These are phyloP conservation scores for Ecytonucleospora hepatopenaei DNA, from an alignment of 371 early-diverging fungal genomes.

Conservation along the genomic window DNA sequence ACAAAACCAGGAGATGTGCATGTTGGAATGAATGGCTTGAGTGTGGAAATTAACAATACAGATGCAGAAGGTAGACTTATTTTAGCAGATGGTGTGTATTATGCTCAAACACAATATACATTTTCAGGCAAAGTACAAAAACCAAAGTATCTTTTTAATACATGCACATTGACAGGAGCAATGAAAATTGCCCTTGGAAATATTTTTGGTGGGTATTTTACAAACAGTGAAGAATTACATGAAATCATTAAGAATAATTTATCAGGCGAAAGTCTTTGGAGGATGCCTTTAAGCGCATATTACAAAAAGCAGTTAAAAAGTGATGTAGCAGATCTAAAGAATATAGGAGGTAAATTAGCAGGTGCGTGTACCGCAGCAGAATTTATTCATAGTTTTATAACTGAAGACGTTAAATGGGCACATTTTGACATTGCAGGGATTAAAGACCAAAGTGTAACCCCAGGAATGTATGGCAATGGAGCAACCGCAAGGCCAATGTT, in stretches of 20 bases:
- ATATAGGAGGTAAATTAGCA: constrained; percentile 61
- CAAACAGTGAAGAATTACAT: constrained; percentile 66
- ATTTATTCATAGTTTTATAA: constrained; percentile 79
- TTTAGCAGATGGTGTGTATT: constrained; percentile 68
- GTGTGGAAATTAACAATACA: constrained; percentile 69
- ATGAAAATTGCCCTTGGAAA: constrained; percentile 76
- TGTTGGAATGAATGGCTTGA: constrained; percentile 65
- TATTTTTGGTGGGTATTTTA: constrained; percentile 73
- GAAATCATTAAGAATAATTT: constrained; percentile 62
- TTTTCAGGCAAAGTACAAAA: no score
- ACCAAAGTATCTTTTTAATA: constrained; percentile 65
- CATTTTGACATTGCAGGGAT: constrained; percentile 58
- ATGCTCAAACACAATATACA: constrained; percentile 58
- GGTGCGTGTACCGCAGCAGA: constrained; percentile 80
- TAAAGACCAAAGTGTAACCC: constrained; percentile 25
- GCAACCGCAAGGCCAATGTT: constrained; percentile 48
- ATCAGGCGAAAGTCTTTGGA: constrained; percentile 73
- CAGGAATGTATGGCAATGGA: constrained; percentile 48
- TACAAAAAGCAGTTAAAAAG: constrained; percentile 67
- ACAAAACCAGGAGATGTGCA: constrained; percentile 72
- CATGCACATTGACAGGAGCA: constrained; percentile 66
- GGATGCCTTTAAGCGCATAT: constrained; percentile 74
- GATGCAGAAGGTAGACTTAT: constrained; percentile 61
- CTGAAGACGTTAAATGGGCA: constrained; percentile 53
- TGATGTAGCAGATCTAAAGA: constrained; percentile 63